These are phyloP conservation scores for Barbarea vulgaris DNA, from an alignment of 345 rosid species.

Conservation along the genomic window DNA sequence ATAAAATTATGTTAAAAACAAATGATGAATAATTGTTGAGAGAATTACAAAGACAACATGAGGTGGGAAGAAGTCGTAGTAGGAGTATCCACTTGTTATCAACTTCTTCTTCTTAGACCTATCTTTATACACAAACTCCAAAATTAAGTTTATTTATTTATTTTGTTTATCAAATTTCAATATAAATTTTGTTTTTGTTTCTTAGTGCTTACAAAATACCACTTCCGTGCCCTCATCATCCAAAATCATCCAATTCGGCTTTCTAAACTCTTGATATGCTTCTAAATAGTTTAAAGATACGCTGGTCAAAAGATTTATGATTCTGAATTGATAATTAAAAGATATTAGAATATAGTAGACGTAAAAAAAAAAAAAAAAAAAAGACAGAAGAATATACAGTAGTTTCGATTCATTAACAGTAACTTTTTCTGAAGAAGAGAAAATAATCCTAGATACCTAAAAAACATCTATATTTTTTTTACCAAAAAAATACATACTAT, in stretches of 20 bases:
- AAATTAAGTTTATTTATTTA: background rate
- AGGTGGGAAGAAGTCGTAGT: constrained; percentile 45
- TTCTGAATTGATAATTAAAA: background rate
- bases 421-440: background rate
- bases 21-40: constrained; percentile 43
- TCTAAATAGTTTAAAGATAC: background rate
- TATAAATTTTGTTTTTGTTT: background rate
- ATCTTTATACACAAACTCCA: constrained; percentile 36
- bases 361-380: background rate
- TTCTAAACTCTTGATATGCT: background rate
- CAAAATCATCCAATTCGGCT: background rate
- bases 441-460: background rate
- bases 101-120: constrained; percentile 51
- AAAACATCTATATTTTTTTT: background rate
- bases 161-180: background rate
- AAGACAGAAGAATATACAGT: background rate
- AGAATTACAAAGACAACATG: constrained; percentile 50
- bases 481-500: background rate
- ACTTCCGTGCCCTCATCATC: background rate
- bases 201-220: background rate
- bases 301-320: background rate
- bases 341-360: background rate
- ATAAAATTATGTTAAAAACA: background rate
- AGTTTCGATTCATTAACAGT: background rate
- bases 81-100: constrained; percentile 65